Percentiles rank a stretch among this genome's conserved stretches.
phyloP scores from a whole-genome alignment of 805 yeast genomes.

The Barnettozyma salicaria region DNA sequence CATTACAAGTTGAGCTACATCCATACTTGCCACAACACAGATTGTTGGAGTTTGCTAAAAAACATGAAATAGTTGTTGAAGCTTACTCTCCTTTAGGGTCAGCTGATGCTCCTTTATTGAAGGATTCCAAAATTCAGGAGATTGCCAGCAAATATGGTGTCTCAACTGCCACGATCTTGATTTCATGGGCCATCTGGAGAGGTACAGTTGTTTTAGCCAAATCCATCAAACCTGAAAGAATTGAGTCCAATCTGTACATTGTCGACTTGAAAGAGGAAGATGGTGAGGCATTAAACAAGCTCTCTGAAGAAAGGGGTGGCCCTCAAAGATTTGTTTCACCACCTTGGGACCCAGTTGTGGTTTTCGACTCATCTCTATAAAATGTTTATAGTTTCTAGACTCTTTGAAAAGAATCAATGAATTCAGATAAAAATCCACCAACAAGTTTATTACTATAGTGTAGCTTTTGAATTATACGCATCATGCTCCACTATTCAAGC shows the following conservation, averaged over 20 bases:
- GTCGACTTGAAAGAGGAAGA: constrained; percentile 33
- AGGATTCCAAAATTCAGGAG: constrained; percentile 35
- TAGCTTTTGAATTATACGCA: too few species aligned
- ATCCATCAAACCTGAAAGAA: constrained; percentile 40
- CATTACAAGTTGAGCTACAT: constrained; percentile 17
- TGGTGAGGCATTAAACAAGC: constrained; percentile 25
- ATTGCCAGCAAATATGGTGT: constrained; percentile 40
- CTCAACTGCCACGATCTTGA: constrained; percentile 44
- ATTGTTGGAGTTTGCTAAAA: constrained; percentile 13
- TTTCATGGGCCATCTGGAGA: constrained; percentile 58
- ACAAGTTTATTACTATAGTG: too few species aligned
- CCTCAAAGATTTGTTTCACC: constrained; percentile 26
- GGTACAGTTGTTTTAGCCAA: constrained; percentile 50
- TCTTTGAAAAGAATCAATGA: too few species aligned
- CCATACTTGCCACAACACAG: constrained; percentile 19
- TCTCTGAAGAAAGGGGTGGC: constrained; percentile 25
- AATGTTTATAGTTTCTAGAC: too few species aligned
- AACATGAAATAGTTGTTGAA: constrained; percentile 16
- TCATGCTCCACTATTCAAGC: too few species aligned
- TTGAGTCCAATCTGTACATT: constrained; percentile 30
- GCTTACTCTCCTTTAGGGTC: constrained; percentile 21
- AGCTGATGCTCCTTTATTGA: constrained; percentile 16
- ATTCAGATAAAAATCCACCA: too few species aligned
- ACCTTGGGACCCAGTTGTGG: constrained; percentile 31
- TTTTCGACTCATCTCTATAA: constrained; percentile 23